These are phyloP conservation scores for Phytophthora boehmeriae DNA, from an alignment of 352 stramenopile species.

Conservation along the genomic window DNA sequence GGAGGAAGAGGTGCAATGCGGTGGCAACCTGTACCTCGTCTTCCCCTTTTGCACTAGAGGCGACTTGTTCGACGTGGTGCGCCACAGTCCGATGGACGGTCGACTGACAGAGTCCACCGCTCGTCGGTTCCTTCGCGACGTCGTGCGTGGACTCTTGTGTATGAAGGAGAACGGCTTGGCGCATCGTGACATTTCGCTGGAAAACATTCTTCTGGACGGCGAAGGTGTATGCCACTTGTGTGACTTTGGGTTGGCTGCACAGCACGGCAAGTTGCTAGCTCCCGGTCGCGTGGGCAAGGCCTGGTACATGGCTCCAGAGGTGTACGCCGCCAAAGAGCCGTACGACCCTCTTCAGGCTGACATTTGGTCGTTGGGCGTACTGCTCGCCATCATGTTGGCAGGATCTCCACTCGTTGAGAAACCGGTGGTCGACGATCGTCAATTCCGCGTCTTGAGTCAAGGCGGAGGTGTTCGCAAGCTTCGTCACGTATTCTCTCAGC, in stretches of 20 bases:
- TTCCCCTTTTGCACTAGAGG: slow-evolving; percentile 60
- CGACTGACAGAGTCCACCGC: slow-evolving; percentile 39
- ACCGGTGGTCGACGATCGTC: slow-evolving; percentile 35
- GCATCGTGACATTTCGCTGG: slow-evolving; percentile 67
- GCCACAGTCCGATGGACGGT: slow-evolving; percentile 36
- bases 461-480: slow-evolving; percentile 49
- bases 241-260: slow-evolving; percentile 57
- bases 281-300: slow-evolving; percentile 57
- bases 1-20: slow-evolving; percentile 48
- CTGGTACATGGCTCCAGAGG: slow-evolving; percentile 76
- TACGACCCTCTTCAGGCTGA: slow-evolving; percentile 58
- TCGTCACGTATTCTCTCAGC: slow-evolving; percentile 41
- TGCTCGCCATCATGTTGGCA: slow-evolving; percentile 69
- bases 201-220: slow-evolving; percentile 60
- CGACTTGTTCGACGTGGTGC: slow-evolving; percentile 62
- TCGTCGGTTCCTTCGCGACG: slow-evolving; percentile 44
- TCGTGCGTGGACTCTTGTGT: slow-evolving; percentile 37
- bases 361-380: slow-evolving; percentile 65
- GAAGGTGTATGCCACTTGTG: slow-evolving; percentile 49
- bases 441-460: slow-evolving; percentile 45
- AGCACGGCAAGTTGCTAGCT: slow-evolving; percentile 27
- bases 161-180: slow-evolving; percentile 55
- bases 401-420: slow-evolving; percentile 55
- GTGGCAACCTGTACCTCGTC: slow-evolving; percentile 49
- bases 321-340: slow-evolving; percentile 42